phyloP scores from a whole-genome alignment of 164 flowering plant species.

The Litsea cubeba region DNA sequence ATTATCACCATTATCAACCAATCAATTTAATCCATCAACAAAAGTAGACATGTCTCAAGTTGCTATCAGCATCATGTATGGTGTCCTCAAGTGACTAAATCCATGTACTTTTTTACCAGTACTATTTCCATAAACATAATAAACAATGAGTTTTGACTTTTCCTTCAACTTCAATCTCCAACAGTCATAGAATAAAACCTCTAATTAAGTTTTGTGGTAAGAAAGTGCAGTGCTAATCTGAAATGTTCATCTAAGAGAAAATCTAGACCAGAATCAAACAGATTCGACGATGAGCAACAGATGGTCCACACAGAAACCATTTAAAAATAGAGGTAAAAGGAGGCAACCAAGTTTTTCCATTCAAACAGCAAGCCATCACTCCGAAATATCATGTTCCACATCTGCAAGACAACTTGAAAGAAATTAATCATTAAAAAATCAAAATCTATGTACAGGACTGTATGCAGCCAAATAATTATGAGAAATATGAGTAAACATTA shows the following conservation, averaged over 20 bases:
- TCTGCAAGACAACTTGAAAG: constrained; percentile 25
- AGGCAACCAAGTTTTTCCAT: constrained; percentile 7
- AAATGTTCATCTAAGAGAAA: constrained; percentile 10
- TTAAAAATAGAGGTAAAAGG: background rate
- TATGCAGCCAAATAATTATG: background rate
- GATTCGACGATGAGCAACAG: background rate
- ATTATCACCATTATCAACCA: constrained; percentile 4
- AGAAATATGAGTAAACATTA: background rate
- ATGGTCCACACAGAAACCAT: background rate
- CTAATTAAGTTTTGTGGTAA: constrained; percentile 1
- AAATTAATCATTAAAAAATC: constrained; percentile 2
- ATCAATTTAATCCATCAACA: constrained; percentile 12
- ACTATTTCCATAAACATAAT: too few relatives aligned
- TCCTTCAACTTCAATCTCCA: constrained; percentile 9
- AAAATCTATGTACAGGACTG: background rate
- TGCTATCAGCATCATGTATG: constrained; percentile 11
- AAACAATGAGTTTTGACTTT: constrained; percentile 1
- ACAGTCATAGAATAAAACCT: background rate
- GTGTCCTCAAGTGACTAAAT: constrained; percentile 15
- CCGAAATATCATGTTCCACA: constrained; percentile 15
- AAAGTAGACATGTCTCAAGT: constrained; percentile 8
- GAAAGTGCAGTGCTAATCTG: constrained; percentile 3
- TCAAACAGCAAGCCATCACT: constrained; percentile 19
- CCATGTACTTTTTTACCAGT: constrained; percentile 8
- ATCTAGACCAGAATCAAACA: constrained; percentile 24